These are phyloP conservation scores for Sporothrix pseudoabietina DNA, from an alignment of 2,329 filamentous ascomycete species.

Conservation along the genomic window DNA sequence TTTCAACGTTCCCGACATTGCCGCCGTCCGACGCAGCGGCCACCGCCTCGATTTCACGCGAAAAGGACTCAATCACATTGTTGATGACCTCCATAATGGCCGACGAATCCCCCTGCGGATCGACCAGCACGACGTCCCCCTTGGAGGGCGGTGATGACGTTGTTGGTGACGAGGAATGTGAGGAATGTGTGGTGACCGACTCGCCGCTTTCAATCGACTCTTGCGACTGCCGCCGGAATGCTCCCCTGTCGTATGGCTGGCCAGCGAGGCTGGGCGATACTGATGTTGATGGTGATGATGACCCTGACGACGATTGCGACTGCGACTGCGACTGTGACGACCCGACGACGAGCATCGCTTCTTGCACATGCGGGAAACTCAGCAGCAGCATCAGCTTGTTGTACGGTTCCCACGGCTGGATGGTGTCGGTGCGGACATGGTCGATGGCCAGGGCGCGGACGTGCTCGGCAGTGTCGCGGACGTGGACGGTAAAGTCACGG, in stretches of 20 bases:
- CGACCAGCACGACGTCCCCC: slow-evolving; percentile 39
- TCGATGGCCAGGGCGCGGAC: slow-evolving; percentile 50
- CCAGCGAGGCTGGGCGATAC: not conserved
- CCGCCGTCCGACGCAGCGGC: slow-evolving; percentile 11
- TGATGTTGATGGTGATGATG: not conserved
- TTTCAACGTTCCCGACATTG: not conserved
- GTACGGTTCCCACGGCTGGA: slow-evolving; percentile 55
- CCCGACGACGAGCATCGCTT: slow-evolving; percentile 45
- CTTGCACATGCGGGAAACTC: slow-evolving; percentile 45
- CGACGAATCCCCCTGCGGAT: slow-evolving; percentile 37
- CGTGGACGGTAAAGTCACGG: slow-evolving; percentile 46
- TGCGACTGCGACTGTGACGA: not conserved
- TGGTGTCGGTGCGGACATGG: slow-evolving; percentile 48
- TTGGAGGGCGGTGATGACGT: slow-evolving; percentile 31
- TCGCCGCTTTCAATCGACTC: slow-evolving; percentile 31
- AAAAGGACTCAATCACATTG: slow-evolving; percentile 37
- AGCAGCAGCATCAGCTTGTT: slow-evolving; percentile 52
- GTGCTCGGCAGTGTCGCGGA: slow-evolving; percentile 42
- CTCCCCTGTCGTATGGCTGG: slow-evolving; percentile 26
- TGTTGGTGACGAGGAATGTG: not conserved
- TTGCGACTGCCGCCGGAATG: slow-evolving; percentile 26
- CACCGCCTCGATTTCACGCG: slow-evolving; percentile 34
- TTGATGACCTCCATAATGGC: slow-evolving; percentile 35
- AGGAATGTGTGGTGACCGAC: not conserved
- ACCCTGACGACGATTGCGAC: not conserved